Conservation (phyloP, 2,329 filamentous ascomycete genomes). For the Hypoxylon sp. region DNA sequence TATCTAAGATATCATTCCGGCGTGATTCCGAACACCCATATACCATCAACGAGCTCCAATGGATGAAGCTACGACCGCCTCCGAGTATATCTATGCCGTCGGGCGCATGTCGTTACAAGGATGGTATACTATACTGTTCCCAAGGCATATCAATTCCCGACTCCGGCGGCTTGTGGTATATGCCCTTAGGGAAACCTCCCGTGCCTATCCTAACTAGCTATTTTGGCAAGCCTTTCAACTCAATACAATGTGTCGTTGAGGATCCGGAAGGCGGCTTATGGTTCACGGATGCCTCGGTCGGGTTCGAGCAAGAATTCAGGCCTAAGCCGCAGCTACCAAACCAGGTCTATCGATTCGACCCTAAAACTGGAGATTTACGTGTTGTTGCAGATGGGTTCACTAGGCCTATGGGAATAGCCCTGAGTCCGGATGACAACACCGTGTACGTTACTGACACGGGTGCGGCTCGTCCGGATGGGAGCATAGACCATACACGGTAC, state of each 20-base stretch:
- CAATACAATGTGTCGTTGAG: constrained; percentile 60
- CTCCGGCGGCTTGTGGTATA: constrained; percentile 53
- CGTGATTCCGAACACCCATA: constrained; percentile 19
- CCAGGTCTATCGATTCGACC: constrained; percentile 64
- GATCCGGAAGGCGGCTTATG: constrained; percentile 60
- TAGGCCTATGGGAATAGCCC: constrained; percentile 60
- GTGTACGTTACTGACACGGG: constrained; percentile 62
- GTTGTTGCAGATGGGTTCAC: constrained; percentile 64
- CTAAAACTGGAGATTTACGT: constrained; percentile 58
- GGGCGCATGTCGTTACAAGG: constrained; percentile 59
- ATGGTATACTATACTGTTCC: constrained; percentile 60
- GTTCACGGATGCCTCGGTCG: constrained; percentile 65
- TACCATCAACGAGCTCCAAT: constrained; percentile 55
- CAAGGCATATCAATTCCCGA: constrained; percentile 54
- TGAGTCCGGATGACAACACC: constrained; percentile 57
- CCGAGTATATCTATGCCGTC: constrained; percentile 62
- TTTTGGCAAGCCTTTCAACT: constrained; percentile 64
- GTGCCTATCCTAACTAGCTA: constrained; percentile 59
- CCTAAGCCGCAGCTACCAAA: constrained; percentile 61
- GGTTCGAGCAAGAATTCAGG: constrained; percentile 62
- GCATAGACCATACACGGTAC: constrained; percentile 51
- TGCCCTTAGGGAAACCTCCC: constrained; percentile 55
- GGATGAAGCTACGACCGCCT: constrained; percentile 61
- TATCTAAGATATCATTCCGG: constrained; percentile 57
- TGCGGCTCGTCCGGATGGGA: constrained; percentile 51